Conservation (phyloP, 768 basidiomycete species). For the Trametes cubensis region DNA sequence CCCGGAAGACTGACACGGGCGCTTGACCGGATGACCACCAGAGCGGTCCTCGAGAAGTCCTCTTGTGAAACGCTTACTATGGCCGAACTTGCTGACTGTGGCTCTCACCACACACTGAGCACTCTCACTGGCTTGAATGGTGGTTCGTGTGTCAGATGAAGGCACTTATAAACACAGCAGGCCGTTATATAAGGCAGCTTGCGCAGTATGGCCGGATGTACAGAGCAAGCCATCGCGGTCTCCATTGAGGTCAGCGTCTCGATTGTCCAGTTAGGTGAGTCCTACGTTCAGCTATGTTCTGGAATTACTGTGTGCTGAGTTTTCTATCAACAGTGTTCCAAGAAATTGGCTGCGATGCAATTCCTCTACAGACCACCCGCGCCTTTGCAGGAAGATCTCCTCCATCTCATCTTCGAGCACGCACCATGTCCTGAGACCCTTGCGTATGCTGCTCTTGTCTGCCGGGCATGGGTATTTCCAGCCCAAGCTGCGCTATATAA, state of each 20-base stretch:
- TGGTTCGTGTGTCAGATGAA: too few species aligned
- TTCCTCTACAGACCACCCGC: neutral
- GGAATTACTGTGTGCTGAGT: too few species aligned
- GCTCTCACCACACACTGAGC: neutral
- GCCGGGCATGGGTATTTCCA: constrained; percentile 1
- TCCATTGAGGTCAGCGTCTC: too few species aligned
- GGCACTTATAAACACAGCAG: too few species aligned
- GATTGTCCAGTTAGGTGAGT: too few species aligned
- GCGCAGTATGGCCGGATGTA: too few species aligned
- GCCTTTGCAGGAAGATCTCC: constrained; percentile 11
- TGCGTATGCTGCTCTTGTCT: constrained; percentile 3
- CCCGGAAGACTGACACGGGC: constrained; percentile 10
- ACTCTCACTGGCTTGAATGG: too few species aligned
- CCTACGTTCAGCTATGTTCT: too few species aligned
- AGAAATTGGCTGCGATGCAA: neutral
- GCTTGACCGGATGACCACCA: constrained; percentile 4
- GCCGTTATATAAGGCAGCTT: too few species aligned
- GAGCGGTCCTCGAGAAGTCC: constrained; percentile 6
- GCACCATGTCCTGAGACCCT: neutral
- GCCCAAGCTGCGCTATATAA: constrained; percentile 17
- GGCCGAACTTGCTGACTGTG: constrained; percentile 4
- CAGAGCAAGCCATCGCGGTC: too few species aligned
- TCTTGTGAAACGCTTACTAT: neutral
- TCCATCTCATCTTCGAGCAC: constrained; percentile 11
- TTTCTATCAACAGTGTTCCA: neutral